Percentiles rank a stretch among this genome's conserved stretches.
Evolutionary conservation across 1,139 yeast species (phyloP).

Genomic region (Pichia sp.): DNA sequence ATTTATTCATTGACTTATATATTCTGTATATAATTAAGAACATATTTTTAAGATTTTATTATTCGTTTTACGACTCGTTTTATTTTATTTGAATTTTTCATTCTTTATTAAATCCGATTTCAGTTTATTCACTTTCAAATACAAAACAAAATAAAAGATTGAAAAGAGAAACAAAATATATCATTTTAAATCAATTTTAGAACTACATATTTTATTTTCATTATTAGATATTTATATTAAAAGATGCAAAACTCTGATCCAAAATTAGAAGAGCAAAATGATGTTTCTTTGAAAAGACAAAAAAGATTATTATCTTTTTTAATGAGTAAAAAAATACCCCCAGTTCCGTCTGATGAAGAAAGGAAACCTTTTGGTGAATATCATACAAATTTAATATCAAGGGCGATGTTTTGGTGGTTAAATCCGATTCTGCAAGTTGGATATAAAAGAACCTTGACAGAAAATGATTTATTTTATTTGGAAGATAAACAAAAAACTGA

Average conservation of each 20-base stretch:
- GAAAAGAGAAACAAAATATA: too few relatives aligned
- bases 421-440: conserved; percentile 44
- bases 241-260: background rate
- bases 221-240: too few relatives aligned
- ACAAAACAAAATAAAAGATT: too few relatives aligned
- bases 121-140: too few relatives aligned
- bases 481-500: conserved; percentile 37
- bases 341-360: conserved; percentile 46
- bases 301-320: conserved; percentile 35
- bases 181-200: too few relatives aligned
- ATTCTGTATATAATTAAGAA: too few relatives aligned
- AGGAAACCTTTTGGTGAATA: conserved; percentile 35
- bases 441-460: conserved; percentile 43
- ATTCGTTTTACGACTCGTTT: too few relatives aligned
- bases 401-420: conserved; percentile 44
- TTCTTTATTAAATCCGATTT: too few relatives aligned
- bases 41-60: too few relatives aligned
- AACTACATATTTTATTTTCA: too few relatives aligned
- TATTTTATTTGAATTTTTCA: too few relatives aligned
- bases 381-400: conserved; percentile 34
- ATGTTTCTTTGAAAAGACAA: conserved; percentile 21
- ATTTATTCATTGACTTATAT: too few relatives aligned
- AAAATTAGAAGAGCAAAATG: conserved; percentile 5
- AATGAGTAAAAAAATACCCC: conserved; percentile 41
- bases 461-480: conserved; percentile 39